Evolutionary conservation across 164 flowering plant genomes (phyloP).

Genomic region (Tinospora cordifolia): DNA sequence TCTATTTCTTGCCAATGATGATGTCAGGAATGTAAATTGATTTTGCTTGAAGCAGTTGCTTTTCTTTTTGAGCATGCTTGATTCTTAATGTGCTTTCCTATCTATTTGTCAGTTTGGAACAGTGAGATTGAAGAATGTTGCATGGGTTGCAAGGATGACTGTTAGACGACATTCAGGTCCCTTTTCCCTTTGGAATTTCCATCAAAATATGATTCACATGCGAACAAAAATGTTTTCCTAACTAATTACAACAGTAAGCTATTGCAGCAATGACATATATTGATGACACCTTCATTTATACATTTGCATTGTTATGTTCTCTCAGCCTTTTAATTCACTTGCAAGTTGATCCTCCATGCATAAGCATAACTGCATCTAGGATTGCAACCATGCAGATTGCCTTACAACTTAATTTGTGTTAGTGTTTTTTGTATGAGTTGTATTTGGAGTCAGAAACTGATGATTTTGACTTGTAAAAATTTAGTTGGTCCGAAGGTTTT

Average conservation of each 20-base stretch:
- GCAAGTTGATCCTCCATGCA: neutral
- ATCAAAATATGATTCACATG: neutral
- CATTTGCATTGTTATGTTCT: neutral
- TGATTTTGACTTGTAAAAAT: neutral
- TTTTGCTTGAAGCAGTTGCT: conserved; percentile 1
- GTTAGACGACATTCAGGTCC: conserved; percentile 51
- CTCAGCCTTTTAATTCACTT: neutral
- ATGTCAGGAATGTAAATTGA: neutral
- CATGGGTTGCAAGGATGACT: conserved; percentile 73
- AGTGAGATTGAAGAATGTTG: conserved; percentile 73
- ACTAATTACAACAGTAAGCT: neutral
- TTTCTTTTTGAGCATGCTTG: neutral
- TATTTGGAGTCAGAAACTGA: neutral
- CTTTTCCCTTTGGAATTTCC: neutral
- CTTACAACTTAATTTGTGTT: too few relatives aligned
- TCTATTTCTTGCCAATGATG: neutral
- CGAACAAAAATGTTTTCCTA: neutral
- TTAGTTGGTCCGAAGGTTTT: neutral
- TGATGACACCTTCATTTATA: neutral
- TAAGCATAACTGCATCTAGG: neutral
- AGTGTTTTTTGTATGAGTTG: neutral
- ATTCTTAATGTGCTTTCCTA: conserved; percentile 3
- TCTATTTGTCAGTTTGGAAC: conserved; percentile 37
- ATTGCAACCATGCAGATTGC: neutral
- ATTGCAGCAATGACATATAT: neutral